Base-by-base conservation (phyloP, 176 grass and related monocot species). In the Aegilops umbellulata region DNA sequence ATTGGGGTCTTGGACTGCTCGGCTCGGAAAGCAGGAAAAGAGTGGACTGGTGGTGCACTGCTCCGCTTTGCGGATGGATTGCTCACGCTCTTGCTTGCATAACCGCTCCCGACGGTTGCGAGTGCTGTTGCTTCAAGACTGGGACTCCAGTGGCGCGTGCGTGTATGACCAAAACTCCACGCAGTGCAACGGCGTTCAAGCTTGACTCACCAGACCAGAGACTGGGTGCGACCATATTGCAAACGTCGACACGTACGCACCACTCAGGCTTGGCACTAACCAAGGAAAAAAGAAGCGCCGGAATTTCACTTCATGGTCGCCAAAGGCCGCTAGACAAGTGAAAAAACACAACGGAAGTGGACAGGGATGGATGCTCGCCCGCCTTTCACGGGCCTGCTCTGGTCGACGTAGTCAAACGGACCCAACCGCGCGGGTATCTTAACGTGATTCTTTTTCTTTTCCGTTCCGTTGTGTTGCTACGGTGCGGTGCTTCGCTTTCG, bases 341-440 rank as follows among this genome's bases (percentile, higher is more conserved):
- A 46, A 46, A 46, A 69, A 23, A 42, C 11, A 3, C 12, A 22
- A 9, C 0, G 15, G 83, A 78, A 8, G 20, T 29, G 41, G 79
- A 12, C 22, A 49, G 14, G 66, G 49, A 38, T 13, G 8, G 16
- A 55, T 58, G 23, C 38, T 35, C 64, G 23, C 15, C 9, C 20
- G 17, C 20, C 55, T 22, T 60, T 73, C 23, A 23, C 19, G 78
- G 46, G 11, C 14, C 19, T 0, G 47, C 47, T 15, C 47, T 2
- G 0, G 46, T 3, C 22, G 30, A 51, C 74, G 29, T 69, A 69
- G 84, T 86, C 85, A 87, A 84, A 26, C 42, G 42, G 42, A 4
- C 14, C 65, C 81, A 29, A 1, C 29, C 29, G 2, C 1, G 2
- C 29, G 29, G 2, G 29, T 29, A 29, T 29, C 29, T 29, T 29